phyloP scores from a whole-genome alignment of 805 yeast genomes.

The Sungouiozyma ichnusensis region DNA sequence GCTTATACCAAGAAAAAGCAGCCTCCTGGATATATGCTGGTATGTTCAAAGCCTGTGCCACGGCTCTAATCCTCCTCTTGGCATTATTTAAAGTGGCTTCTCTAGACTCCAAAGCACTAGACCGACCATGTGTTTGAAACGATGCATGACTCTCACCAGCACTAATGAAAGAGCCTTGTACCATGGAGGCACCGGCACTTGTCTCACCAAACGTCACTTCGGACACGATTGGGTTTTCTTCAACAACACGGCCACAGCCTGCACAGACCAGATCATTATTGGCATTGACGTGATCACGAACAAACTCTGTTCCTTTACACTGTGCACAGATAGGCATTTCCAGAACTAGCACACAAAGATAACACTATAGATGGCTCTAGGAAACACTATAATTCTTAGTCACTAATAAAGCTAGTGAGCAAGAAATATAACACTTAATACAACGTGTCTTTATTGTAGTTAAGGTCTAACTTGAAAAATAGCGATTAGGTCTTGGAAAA shows the following conservation, averaged over 20 bases:
- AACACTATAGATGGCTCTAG: background rate
- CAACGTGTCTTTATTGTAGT: no score
- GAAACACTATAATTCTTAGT: background rate
- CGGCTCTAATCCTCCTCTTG: slow-evolving; percentile 60
- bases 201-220: slow-evolving; percentile 93
- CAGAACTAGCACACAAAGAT: background rate
- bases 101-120: slow-evolving; percentile 71
- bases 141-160: slow-evolving; percentile 74
- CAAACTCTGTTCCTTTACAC: slow-evolving; percentile 46
- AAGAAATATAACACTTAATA: no score
- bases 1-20: slow-evolving; percentile 79
- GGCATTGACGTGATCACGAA: slow-evolving; percentile 43
- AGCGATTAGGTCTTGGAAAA: background rate
- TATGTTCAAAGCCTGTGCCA: slow-evolving; percentile 68
- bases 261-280: slow-evolving; percentile 74
- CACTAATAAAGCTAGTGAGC: background rate
- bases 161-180: slow-evolving; percentile 88
- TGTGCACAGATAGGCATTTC: slow-evolving; percentile 31
- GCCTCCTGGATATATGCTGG: slow-evolving; percentile 80
- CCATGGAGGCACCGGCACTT: slow-evolving; percentile 87
- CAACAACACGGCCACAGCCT: slow-evolving; percentile 76
- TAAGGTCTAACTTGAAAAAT: background rate
- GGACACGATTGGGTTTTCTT: slow-evolving; percentile 88
- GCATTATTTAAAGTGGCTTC: slow-evolving; percentile 87
- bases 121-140: slow-evolving; percentile 45